Conservation (phyloP, 129 eudicot genomes). For the Pulicaria dysenterica region DNA sequence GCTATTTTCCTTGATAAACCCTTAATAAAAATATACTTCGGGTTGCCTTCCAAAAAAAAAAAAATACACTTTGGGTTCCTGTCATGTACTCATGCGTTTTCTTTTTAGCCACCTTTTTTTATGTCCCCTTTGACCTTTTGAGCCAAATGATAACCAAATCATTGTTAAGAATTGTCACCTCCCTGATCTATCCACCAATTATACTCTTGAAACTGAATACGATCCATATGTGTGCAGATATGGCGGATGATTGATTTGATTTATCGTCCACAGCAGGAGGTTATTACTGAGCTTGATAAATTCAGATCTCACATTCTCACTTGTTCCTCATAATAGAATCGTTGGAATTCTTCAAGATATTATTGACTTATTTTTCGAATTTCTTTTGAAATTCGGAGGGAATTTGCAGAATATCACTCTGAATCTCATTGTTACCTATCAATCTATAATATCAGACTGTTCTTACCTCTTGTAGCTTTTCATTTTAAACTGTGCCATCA, state of each 20-base stretch:
- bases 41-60: too few relatives aligned
- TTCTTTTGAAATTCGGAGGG: too few relatives aligned
- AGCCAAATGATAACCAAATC: background rate
- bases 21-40: background rate
- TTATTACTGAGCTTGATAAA: conserved; percentile 70
- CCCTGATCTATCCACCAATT: background rate
- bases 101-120: background rate
- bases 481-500: too few relatives aligned
- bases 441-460: too few relatives aligned
- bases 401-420: too few relatives aligned
- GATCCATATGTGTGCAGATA: conserved; percentile 50
- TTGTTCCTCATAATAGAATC: conserved; percentile 37
- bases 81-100: background rate
- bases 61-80: background rate
- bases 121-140: background rate
- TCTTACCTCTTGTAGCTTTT: too few relatives aligned
- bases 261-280: conserved; percentile 81
- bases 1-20: too few relatives aligned
- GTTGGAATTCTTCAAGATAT: background rate
- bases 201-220: background rate
- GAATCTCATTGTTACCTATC: too few relatives aligned
- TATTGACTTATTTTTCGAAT: background rate
- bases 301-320: conserved; percentile 66
- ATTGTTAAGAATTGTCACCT: background rate
- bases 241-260: conserved; percentile 94